Evolutionary conservation across 176 grass and related monocot species (phyloP), one percentile per base, ranked within the genome.

Genomic region (Urochloa ruziziensis): DNA sequence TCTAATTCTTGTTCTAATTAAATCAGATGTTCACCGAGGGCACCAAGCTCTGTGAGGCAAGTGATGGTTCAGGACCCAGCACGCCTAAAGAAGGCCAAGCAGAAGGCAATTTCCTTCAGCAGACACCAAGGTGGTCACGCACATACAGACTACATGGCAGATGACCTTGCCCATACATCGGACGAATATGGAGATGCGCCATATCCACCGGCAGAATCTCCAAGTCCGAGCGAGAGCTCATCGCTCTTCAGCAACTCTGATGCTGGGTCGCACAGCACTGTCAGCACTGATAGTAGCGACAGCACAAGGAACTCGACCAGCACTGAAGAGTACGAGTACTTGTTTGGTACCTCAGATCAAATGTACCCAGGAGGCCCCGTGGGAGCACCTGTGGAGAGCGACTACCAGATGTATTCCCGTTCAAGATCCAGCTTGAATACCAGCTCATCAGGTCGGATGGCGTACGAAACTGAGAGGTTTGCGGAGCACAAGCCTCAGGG

Each of bases 161-260:
- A 83, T 84, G 71, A 75, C 51, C 62, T 60, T 78, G 19, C 36
- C 3, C 51, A 17, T 57, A 37, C 84, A 69, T 84, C 42, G 10
- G 69, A 88, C 3, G 42, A 77, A 56, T 71, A 86, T 36, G 76
- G 80, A 47, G 77, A 74, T 43, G 61, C 73, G 52, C 65, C 51
- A n/a, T 89, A 83, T 67, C 68, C 62, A 11, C 80, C 37, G 6
- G 83, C 79, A n/a, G 96, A 91, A 81, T 93, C 82, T 65, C 90
- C 89, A 1, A 91, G 91, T 23, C 89, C 89, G 18, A 91, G 89
- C 13, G 97, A 99, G 60, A 94, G 80, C 65, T 96, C 97, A 21
- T 99, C 97, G 5, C 88, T 94, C 17, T 92, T 99, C 81, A 94
- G 89, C 80, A 88, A 85, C 70, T 97, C 94, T 0, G 93, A 96